phyloP scores from a whole-genome alignment of 2,329 filamentous ascomycete species.

The Ceratocystis cubensis region DNA sequence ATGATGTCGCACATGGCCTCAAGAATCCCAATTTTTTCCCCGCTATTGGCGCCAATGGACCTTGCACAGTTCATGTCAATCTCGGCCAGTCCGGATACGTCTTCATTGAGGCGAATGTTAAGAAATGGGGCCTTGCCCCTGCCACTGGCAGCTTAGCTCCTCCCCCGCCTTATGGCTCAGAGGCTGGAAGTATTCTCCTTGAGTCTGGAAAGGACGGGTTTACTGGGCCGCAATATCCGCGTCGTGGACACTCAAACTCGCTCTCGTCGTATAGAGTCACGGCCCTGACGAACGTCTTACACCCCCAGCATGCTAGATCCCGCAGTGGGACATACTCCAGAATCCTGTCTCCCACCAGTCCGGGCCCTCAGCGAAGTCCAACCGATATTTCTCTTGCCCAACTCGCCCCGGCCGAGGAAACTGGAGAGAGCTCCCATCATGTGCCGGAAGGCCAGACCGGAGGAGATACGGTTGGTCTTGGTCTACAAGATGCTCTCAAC shows the following conservation, averaged over 20 bases:
- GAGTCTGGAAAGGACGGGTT: conserved; percentile 61
- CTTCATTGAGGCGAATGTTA: conserved; percentile 98
- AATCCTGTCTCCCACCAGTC: conserved; percentile 64
- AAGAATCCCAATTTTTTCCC: conserved; percentile 97
- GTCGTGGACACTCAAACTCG: conserved; percentile 36
- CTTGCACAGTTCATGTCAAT: conserved; percentile 87
- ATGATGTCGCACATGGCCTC: conserved; percentile 83
- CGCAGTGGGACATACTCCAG: conserved; percentile 62
- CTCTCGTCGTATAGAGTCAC: conserved; percentile 24
- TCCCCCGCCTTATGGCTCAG: conserved; percentile 89
- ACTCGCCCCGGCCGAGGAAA: conserved; percentile 57
- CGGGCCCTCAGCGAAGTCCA: conserved; percentile 77
- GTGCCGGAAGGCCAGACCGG: conserved; percentile 26
- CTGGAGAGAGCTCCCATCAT: conserved; percentile 53
- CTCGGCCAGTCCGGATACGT: conserved; percentile 97
- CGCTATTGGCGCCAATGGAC: conserved; percentile 89
- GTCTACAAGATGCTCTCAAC: conserved; percentile 44
- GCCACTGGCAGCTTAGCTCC: conserved; percentile 92
- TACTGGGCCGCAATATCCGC: conserved; percentile 26
- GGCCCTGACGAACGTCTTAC: conserved; percentile 33
- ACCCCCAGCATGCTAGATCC: conserved; percentile 57
- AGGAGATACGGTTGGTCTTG: conserved; percentile 30
- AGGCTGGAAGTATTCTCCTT: conserved; percentile 89
- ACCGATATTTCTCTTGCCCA: conserved; percentile 93
- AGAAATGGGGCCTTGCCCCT: conserved; percentile 96